These are phyloP conservation scores for Nakataea oryzae DNA, from an alignment of 2,329 filamentous ascomycete species.

Conservation along the genomic window DNA sequence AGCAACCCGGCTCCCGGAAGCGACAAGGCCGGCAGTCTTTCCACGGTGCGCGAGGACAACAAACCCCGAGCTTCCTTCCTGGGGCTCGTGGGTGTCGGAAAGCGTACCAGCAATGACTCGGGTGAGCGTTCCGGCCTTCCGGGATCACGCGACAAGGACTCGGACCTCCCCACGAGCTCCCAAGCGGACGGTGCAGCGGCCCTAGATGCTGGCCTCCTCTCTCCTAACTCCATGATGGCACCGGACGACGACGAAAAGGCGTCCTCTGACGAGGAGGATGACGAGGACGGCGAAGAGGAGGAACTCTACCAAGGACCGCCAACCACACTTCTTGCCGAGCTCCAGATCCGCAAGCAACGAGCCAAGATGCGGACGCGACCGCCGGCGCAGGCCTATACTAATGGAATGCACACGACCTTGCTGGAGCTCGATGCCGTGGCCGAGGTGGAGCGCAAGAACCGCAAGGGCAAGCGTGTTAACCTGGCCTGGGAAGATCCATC, in stretches of 20 bases:
- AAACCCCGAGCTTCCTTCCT: slow-evolving; percentile 36
- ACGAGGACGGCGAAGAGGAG: slow-evolving; percentile 33
- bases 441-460: slow-evolving; percentile 67
- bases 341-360: slow-evolving; percentile 84
- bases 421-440: slow-evolving; percentile 85
- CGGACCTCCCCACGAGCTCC: not conserved
- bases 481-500: slow-evolving; percentile 79
- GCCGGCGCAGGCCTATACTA: slow-evolving; percentile 48
- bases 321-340: slow-evolving; percentile 83
- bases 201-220: slow-evolving; percentile 6
- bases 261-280: slow-evolving; percentile 29
- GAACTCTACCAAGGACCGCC: slow-evolving; percentile 58
- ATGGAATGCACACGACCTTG: slow-evolving; percentile 83
- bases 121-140: not conserved
- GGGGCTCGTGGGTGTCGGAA: slow-evolving; percentile 27
- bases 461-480: slow-evolving; percentile 66
- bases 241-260: slow-evolving; percentile 17
- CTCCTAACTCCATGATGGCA: slow-evolving; percentile 7
- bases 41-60: slow-evolving; percentile 7
- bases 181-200: not conserved
- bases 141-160: not conserved
- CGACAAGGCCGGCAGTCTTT: slow-evolving; percentile 4
- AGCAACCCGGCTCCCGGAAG: not conserved
- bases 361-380: slow-evolving; percentile 71
- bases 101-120: not conserved